These are phyloP conservation scores for Diutina ranongensis DNA, from an alignment of 1,139 yeast genomes.

Conservation along the genomic window DNA sequence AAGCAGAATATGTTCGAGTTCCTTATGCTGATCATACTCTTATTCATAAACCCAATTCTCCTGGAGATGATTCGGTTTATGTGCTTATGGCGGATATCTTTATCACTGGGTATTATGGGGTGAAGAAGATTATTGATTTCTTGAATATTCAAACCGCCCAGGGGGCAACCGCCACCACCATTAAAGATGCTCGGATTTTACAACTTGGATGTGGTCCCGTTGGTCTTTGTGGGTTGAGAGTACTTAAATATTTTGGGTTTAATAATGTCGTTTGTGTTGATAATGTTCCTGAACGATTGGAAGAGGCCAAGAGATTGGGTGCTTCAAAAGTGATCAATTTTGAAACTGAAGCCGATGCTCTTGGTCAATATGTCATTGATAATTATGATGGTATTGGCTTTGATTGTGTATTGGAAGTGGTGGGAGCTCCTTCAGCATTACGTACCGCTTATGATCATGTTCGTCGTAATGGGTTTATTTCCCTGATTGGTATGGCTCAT, in stretches of 20 bases:
- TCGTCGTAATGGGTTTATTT: constrained; percentile 47
- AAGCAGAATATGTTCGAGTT: constrained; percentile 47
- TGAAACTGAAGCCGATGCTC: constrained; percentile 20
- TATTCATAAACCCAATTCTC: constrained; percentile 24
- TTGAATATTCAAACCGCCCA: constrained; percentile 9
- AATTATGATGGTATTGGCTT: constrained; percentile 27
- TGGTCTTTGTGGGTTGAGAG: constrained; percentile 42
- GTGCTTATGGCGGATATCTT: constrained; percentile 58
- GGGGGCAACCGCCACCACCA: neutral
- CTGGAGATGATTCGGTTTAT: constrained; percentile 24
- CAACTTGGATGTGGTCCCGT: constrained; percentile 62
- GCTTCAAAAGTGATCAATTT: constrained; percentile 31
- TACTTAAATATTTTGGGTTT: constrained; percentile 37
- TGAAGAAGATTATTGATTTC: constrained; percentile 26
- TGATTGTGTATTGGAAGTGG: constrained; percentile 49
- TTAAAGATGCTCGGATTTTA: constrained; percentile 26
- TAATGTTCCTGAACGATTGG: constrained; percentile 35
- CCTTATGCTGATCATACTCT: constrained; percentile 46
- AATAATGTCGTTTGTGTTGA: constrained; percentile 39
- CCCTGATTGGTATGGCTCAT: constrained; percentile 54
- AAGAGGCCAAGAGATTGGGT: constrained; percentile 35
- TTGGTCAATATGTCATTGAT: constrained; percentile 11
- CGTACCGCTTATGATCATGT: constrained; percentile 41
- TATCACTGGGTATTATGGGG: constrained; percentile 55
- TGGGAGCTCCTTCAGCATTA: constrained; percentile 41